Percentiles rank a stretch among this genome's conserved stretches.
These are phyloP conservation scores for Laburnicola sp. DNA, from an alignment of 2,329 filamentous ascomycete species.

Conservation along the genomic window DNA sequence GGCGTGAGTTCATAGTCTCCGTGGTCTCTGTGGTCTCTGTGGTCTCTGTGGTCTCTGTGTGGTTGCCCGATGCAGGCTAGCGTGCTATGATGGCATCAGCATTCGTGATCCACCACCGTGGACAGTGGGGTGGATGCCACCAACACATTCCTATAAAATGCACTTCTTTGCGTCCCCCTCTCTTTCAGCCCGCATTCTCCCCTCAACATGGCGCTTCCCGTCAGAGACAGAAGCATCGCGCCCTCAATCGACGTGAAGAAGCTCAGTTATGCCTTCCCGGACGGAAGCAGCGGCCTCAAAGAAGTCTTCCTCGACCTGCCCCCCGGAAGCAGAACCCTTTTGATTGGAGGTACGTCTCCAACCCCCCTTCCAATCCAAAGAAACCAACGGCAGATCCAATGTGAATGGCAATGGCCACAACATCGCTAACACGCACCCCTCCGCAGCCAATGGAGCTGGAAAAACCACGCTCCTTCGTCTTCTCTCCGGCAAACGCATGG, in stretches of 20 bases:
- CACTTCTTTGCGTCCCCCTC: no score
- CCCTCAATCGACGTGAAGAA: conserved; percentile 72
- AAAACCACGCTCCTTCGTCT: conserved; percentile 96
- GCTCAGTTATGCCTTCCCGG: conserved; percentile 87
- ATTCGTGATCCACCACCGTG: no score
- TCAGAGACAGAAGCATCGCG: conserved; percentile 27
- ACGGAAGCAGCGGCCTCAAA: conserved; percentile 76
- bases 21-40: no score
- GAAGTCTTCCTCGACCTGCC: conserved; percentile 77
- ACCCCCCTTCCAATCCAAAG: neutral
- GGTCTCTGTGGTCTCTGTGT: no score
- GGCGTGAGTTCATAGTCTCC: no score
- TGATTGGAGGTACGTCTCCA: conserved; percentile 72
- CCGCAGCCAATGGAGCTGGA: conserved; percentile 82
- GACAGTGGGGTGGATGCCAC: no score
- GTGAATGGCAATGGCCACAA: neutral
- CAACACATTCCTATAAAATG: no score
- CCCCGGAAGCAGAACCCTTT: conserved; percentile 78
- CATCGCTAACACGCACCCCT: no score
- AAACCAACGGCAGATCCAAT: neutral
- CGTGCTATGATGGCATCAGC: no score
- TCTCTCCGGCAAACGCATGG: conserved; percentile 90
- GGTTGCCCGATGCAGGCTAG: no score
- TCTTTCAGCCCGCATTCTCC: no score
- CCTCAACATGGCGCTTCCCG: conserved; percentile 34